These are phyloP conservation scores for Colletotrichum lindemuthianum DNA, from an alignment of 2,329 filamentous ascomycete species.

Conservation along the genomic window DNA sequence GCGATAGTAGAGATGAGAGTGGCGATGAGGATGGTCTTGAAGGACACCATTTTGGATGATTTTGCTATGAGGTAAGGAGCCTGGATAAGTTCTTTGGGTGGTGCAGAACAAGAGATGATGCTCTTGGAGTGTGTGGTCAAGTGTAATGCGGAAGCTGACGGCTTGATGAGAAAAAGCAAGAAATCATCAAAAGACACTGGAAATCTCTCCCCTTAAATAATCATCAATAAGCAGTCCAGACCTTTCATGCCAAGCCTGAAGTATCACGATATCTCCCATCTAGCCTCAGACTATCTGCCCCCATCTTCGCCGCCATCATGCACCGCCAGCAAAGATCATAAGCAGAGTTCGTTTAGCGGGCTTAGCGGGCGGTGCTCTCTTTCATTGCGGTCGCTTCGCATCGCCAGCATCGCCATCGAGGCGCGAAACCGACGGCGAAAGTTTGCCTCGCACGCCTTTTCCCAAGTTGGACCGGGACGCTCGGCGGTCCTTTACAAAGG, in stretches of 20 bases:
- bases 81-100: neutral
- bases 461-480: neutral
- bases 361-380: neutral
- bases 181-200: neutral
- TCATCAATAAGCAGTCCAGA: neutral
- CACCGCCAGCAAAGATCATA: neutral
- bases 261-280: neutral
- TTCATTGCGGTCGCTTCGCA: neutral
- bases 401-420: neutral
- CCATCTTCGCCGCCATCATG: slow-evolving; percentile 12
- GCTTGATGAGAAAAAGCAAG: rapidly evolving
- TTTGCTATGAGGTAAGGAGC: neutral
- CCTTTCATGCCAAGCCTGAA: neutral
- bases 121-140: neutral
- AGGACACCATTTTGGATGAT: slow-evolving; percentile 13
- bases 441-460: neutral
- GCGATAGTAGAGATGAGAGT: slow-evolving; percentile 12
- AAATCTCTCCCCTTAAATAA: slow-evolving; percentile 6
- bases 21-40: slow-evolving; percentile 17
- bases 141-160: neutral
- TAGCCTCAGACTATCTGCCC: slow-evolving; percentile 7
- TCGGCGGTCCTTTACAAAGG: neutral
- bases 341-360: neutral
- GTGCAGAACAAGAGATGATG: neutral
- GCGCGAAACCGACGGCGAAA: slow-evolving; percentile 17